These are phyloP conservation scores for Echinosophora koreensis DNA, from an alignment of 306 rosid genomes.

Conservation along the genomic window DNA sequence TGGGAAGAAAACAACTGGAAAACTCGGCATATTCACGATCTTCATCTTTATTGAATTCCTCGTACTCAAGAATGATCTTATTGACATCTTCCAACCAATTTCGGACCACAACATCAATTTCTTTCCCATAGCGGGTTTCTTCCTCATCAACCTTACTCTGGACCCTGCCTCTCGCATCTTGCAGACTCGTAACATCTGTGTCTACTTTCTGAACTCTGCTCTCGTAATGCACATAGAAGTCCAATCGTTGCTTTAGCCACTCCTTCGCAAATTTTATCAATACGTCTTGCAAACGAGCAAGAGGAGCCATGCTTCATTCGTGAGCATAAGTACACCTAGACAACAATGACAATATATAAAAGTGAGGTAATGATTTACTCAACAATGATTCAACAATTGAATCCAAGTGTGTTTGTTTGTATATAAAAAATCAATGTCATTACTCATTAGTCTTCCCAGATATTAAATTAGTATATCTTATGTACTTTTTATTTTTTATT, in stretches of 20 bases:
- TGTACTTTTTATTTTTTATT: too few relatives aligned
- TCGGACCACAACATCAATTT: neutral
- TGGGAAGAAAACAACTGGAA: neutral
- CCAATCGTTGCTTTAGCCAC: neutral
- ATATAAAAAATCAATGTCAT: too few relatives aligned
- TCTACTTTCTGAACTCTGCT: neutral
- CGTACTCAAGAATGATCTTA: neutral
- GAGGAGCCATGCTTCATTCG: neutral
- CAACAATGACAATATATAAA: too few relatives aligned
- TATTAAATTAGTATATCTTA: too few relatives aligned
- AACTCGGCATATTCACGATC: neutral
- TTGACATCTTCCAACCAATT: neutral
- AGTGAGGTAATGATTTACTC: too few relatives aligned
- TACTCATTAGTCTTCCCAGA: too few relatives aligned
- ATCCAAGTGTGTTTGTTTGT: too few relatives aligned
- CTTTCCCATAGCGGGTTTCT: neutral
- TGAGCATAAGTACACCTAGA: too few relatives aligned
- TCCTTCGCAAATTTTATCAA: neutral
- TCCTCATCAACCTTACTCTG: neutral
- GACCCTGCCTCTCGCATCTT: neutral
- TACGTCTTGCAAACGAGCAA: neutral
- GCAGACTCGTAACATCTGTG: neutral
- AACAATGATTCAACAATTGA: too few relatives aligned
- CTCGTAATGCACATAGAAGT: neutral
- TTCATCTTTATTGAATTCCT: neutral